Evolutionary conservation across 169 alveolate species (phyloP).

Genomic region (Plasmodium malariae): DNA sequence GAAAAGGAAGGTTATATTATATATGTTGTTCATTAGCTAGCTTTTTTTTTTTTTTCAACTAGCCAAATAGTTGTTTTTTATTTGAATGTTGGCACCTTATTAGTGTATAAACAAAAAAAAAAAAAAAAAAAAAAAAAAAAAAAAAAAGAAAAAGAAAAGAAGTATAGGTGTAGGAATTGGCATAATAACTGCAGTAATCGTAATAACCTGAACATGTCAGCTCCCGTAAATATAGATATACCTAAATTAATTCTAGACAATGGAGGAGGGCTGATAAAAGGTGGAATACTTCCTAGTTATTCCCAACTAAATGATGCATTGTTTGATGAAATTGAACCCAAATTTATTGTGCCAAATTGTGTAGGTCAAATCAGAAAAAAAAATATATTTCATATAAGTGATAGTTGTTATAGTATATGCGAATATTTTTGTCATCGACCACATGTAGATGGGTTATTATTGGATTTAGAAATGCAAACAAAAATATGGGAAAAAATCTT

Average conservation of each 20-base stretch:
- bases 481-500: constrained; percentile 87
- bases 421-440: constrained; percentile 91
- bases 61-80: neutral
- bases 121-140: no score
- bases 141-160: no score
- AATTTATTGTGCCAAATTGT: constrained; percentile 86
- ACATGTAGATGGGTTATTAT: constrained; percentile 81
- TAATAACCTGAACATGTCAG: constrained; percentile 74
- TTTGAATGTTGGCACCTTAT: neutral
- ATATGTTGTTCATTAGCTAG: neutral
- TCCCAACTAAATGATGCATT: constrained; percentile 24
- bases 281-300: constrained; percentile 83
- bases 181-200: no score
- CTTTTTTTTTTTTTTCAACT: neutral
- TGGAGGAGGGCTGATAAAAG: constrained; percentile 90
- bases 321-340: constrained; percentile 83
- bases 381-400: constrained; percentile 79
- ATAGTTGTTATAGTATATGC: constrained; percentile 84
- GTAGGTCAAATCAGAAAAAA: constrained; percentile 88
- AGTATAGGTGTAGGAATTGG: no score
- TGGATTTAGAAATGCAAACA: constrained; percentile 88
- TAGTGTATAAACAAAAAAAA: neutral
- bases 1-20: neutral
- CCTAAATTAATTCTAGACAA: constrained; percentile 89
- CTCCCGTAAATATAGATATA: constrained; percentile 82